Evolutionary conservation across 768 basidiomycete genomes (phyloP), one percentile per base, ranked within the genome.

Genomic region (Boletus subcaerulescens): DNA sequence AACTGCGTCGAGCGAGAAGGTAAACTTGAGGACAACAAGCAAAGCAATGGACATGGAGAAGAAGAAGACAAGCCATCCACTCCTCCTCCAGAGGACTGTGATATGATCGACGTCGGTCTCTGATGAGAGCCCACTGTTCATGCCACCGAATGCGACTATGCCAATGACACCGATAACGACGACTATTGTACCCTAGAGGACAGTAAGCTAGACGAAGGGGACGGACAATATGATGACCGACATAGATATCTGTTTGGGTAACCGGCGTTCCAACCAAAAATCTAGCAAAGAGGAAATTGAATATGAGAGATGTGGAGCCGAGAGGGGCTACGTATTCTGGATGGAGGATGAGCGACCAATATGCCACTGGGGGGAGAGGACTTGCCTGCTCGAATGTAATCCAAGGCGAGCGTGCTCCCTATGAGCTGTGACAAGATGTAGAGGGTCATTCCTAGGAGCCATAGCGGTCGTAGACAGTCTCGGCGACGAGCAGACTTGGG

Each of bases 321-420:
- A 98, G 80, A 3, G 95, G 95, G 2, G 96, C 96, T 52, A 98
- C 95, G 70, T 97, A 98, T 83, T 96, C 91, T 84, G 72, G 15
- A 53, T 8, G 49, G 55, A 69, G 54, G 48, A 48, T 65, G 42
- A 61, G 57, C 9, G 38, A 45, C 45, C 4, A 15, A 29, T 17
- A 36, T 15, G 5, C 14, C 50, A 45, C 36, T 12, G 14, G 20
- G 35, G 22, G 29, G 3, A 55, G 52, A 45, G 22, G 26, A 65
- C 78, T 41, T 44, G 82, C 89, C 87, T 59, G 91, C 92, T 57
- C 92, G 85, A 80, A 94, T 88, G 67, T 91, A 93, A 69, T 89
- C 86, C 33, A 94, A 77, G 1, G 92, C 92, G 18, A 93, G 79
- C 0, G 91, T 93, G 66, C 87, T 89, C 35, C 93, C 91, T 63